phyloP scores from a whole-genome alignment of 495 filamentous ascomycete genomes.

The Elasticomyces elasticus region DNA sequence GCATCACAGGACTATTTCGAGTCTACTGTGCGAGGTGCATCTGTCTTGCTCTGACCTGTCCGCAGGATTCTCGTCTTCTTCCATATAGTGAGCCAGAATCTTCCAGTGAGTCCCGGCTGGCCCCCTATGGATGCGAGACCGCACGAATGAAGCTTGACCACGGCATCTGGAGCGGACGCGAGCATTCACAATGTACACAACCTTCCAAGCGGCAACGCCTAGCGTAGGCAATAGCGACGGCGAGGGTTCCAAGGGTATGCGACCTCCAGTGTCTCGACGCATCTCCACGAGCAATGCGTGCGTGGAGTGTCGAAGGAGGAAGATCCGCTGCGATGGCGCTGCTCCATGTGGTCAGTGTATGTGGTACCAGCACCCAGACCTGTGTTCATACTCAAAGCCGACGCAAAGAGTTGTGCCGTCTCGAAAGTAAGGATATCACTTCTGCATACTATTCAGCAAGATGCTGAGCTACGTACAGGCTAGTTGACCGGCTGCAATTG shows the following conservation, averaged over 20 bases:
- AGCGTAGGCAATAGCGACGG: not conserved
- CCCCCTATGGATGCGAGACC: not conserved
- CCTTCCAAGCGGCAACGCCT: conserved; percentile 11
- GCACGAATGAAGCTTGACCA: not conserved
- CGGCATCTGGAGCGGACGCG: not conserved
- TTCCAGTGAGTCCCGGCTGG: not conserved
- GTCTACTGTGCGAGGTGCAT: too few species aligned
- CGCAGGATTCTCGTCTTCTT: not conserved
- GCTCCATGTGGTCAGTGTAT: conserved; percentile 16
- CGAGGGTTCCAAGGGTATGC: not conserved
- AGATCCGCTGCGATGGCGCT: conserved; percentile 19
- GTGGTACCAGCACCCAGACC: conserved; percentile 32
- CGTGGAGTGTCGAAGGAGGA: conserved; percentile 18
- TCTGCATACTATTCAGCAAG: not conserved
- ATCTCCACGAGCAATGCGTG: conserved; percentile 21
- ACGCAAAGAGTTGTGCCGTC: conserved; percentile 30
- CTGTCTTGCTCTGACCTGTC: not conserved
- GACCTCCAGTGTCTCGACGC: not conserved
- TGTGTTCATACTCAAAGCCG: conserved; percentile 31
- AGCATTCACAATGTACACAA: conserved; percentile 14
- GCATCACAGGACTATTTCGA: too few species aligned
- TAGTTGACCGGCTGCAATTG: conserved; percentile 28
- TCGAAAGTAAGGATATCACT: conserved; percentile 24
- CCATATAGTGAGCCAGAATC: not conserved
- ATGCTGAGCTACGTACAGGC: conserved; percentile 10